These are phyloP conservation scores for Stenogyne calaminthoides DNA, from an alignment of 305 asterid species.

Conservation along the genomic window DNA sequence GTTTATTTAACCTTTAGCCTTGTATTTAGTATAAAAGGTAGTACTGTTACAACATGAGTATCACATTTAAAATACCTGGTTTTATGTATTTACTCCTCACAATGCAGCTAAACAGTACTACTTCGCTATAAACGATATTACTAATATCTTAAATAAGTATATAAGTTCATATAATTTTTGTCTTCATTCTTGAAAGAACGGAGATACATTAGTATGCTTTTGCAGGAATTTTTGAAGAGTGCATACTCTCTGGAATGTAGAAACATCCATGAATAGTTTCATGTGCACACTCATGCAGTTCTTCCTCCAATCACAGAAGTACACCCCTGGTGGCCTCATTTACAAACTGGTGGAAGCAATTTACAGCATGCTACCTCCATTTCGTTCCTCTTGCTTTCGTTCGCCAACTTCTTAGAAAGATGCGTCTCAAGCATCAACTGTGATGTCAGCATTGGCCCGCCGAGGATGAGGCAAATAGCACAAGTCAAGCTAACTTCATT, in stretches of 20 bases:
- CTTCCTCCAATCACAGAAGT: slow-evolving; percentile 75
- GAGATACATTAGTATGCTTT: not conserved
- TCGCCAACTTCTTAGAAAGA: slow-evolving; percentile 65
- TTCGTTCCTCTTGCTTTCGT: slow-evolving; percentile 80
- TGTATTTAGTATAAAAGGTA: too few species aligned
- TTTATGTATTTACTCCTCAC: too few species aligned
- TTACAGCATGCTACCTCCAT: slow-evolving; percentile 89
- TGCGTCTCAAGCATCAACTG: slow-evolving; percentile 67
- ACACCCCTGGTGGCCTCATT: slow-evolving; percentile 84
- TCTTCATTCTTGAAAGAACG: not conserved
- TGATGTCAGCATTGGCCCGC: slow-evolving; percentile 48
- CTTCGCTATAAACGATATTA: too few species aligned
- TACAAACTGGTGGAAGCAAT: slow-evolving; percentile 89
- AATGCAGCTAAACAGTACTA: too few species aligned
- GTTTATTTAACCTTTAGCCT: too few species aligned
- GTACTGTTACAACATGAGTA: not conserved
- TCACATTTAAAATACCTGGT: not conserved
- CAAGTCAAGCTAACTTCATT: slow-evolving; percentile 79
- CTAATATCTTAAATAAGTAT: not conserved
- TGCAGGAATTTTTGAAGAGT: slow-evolving; percentile 70
- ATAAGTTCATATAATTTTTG: not conserved
- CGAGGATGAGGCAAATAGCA: slow-evolving; percentile 58
- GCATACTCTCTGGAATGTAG: slow-evolving; percentile 61
- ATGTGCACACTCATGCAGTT: slow-evolving; percentile 86
- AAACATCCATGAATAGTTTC: slow-evolving; percentile 86